Evolutionary conservation across 768 basidiomycete species (phyloP), one percentile per base, ranked within the genome.

Genomic region (Boletus rubropictus): DNA sequence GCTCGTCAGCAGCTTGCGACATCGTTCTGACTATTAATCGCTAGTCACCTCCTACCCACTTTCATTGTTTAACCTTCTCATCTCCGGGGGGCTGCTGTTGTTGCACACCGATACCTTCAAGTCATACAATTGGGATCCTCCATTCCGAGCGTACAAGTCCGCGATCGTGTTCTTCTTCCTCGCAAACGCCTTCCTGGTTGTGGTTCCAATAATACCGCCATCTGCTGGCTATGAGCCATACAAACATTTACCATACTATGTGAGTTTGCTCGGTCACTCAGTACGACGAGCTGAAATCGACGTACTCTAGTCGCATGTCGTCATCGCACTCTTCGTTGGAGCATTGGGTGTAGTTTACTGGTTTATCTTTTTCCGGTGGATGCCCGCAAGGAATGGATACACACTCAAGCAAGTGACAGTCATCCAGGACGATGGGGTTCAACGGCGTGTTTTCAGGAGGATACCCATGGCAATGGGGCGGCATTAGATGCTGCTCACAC

Each of bases 181-280:
- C 5, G 81, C 83, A 2, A 86, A 87, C 50, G 35, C 84, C 14
- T 84, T 86, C 60, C 67, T 88, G 18, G 63, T 78, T n/a, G 52
- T 74, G 28, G 76, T 79, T 5, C 84, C 86, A 0, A 66, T 86
- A 42, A 66, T 86, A 25, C 84, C 85, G 4, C 86, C 86, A 1
- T 58, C 68, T 0, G 60, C 66, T 5, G 81, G 77, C 7, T 69
- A 70, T 5, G 66, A 65, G 39, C 73, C 74, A 3, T 87, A 86
- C 53, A 68, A 76, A 20, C 57, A 68, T 47, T 69, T 88, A 10
- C 83, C 84, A 4, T 88, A 87, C 54, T 86, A 80, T 72, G 85
- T 86, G 54, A 55, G 82, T 65, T 8, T 3, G 11, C 31, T 27
- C 6, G 2, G 7, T 50, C 11, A 10, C 20, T 29, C 11, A 0